Evolutionary conservation across 192 early-diverging fungal species (phyloP), one percentile per base, ranked within the genome.

Genomic region (Entomortierella chlamydospora): DNA sequence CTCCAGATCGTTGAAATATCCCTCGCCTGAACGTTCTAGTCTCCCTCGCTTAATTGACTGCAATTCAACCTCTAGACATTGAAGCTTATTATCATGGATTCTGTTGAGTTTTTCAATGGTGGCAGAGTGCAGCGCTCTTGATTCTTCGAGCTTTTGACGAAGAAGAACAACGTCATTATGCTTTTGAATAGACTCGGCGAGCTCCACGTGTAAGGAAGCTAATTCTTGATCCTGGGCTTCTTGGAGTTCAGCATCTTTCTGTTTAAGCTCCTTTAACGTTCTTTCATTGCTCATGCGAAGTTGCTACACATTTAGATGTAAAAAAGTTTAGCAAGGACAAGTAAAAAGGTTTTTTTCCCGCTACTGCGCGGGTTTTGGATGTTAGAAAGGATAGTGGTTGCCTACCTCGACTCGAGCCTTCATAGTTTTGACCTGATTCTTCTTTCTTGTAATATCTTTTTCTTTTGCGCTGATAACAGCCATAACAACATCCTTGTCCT

Each of bases 61-160:
- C 33, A 82, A 56, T 22, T 82, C 81, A 42, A 60, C 3, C 34
- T 65, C 81, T 20, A 78, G 20, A 49, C 61, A 34, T 29, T 72
- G 64, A 12, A 82, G 37, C 12, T 61, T 63, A 9, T 81, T 70
- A 18, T 73, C 79, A 54, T 81, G 79, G 12, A 70, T 66, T 22
- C 76, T 56, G 49, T 70, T 70, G 17, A 79, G 63, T 23, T 79
- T 62, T 7, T 79, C 67, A 30, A 79, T 59, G 0, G 58, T 61
- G 2, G 68, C 28, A 4, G 76, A 41, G 22, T 79, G 68, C 28
- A 79, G 23, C 4, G 49, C 64, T 45, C 37, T 34, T 0, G 64
- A 31, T 0, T 73, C 71, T 4, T 62, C 59, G 4, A 72, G 31
- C 60, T 73, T 73, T 29, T 64, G 42, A 13, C 61, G 59, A 2